phyloP scores from a whole-genome alignment of 768 basidiomycete species.

The Leccinum incarnatum region DNA sequence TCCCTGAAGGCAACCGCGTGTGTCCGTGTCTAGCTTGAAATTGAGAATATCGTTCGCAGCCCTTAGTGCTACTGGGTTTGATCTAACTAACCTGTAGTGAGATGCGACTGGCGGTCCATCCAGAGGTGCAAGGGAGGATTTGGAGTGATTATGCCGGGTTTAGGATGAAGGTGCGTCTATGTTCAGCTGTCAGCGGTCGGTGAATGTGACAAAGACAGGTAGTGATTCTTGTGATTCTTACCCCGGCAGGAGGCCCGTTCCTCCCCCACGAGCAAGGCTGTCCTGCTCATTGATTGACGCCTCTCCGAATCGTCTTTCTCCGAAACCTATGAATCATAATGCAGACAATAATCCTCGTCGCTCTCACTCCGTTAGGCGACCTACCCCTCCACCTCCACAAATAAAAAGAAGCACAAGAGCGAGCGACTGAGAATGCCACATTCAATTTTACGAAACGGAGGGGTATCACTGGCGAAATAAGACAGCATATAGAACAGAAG shows the following conservation, averaged over 20 bases:
- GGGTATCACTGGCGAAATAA: constrained; percentile 92
- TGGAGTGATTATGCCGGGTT: constrained; percentile 91
- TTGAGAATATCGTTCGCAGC: constrained; percentile 56
- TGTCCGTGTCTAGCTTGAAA: constrained; percentile 58
- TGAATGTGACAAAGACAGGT: background rate
- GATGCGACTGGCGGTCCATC: constrained; percentile 66
- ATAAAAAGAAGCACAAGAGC: constrained; percentile 73
- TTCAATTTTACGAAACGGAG: constrained; percentile 93
- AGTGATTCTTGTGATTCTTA: background rate
- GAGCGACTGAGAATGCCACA: constrained; percentile 91
- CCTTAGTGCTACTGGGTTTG: constrained; percentile 15
- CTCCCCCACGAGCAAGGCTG: background rate
- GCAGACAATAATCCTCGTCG: too few species aligned
- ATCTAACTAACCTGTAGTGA: constrained; percentile 35
- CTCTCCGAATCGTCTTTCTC: background rate
- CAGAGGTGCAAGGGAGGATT: constrained; percentile 64
- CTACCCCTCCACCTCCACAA: too few species aligned
- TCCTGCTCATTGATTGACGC: background rate
- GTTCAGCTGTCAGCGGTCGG: background rate
- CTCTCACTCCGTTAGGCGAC: too few species aligned
- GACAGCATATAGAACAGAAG: constrained; percentile 97
- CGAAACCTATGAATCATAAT: background rate
- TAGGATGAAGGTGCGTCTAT: constrained; percentile 63
- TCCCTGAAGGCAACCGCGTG: constrained; percentile 64
- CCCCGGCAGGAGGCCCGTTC: background rate